These are phyloP conservation scores for Fusarium floridanum DNA, from an alignment of 2,329 filamentous ascomycete genomes.

Conservation along the genomic window DNA sequence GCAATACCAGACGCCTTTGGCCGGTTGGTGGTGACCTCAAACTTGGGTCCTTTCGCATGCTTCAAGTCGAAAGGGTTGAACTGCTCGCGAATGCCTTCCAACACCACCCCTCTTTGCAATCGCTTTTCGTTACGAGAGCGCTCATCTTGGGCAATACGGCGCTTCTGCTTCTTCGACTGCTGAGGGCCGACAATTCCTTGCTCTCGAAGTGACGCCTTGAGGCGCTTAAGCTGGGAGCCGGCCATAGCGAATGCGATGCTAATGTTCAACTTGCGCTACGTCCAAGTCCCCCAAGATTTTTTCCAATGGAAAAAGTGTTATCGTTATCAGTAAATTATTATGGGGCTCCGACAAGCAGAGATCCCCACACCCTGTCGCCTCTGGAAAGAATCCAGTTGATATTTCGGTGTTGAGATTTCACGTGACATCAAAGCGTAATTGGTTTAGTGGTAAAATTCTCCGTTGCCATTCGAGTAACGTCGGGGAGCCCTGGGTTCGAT, in stretches of 20 bases:
- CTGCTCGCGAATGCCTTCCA: slow-evolving; percentile 90
- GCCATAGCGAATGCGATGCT: slow-evolving; percentile 73
- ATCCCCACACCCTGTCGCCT: not conserved
- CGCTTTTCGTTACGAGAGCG: slow-evolving; percentile 78
- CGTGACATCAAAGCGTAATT: not conserved
- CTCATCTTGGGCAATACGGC: slow-evolving; percentile 76
- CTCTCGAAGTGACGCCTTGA: slow-evolving; percentile 90
- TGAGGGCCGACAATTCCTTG: slow-evolving; percentile 92
- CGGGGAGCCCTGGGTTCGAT: slow-evolving; percentile 24
- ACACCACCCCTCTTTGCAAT: slow-evolving; percentile 79
- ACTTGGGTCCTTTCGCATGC: slow-evolving; percentile 83
- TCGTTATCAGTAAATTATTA: slow-evolving; percentile 40
- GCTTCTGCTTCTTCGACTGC: slow-evolving; percentile 95
- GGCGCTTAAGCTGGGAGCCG: slow-evolving; percentile 94
- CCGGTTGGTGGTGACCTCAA: slow-evolving; percentile 81
- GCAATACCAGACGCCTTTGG: slow-evolving; percentile 64
- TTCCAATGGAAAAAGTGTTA: slow-evolving; percentile 45
- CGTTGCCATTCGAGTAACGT: slow-evolving; percentile 22
- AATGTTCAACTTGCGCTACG: slow-evolving; percentile 24
- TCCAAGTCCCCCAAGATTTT: slow-evolving; percentile 38
- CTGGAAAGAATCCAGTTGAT: not conserved
- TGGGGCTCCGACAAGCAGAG: slow-evolving; percentile 5
- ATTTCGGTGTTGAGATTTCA: fast-evolving
- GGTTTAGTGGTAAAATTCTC: slow-evolving; percentile 21
- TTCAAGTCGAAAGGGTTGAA: slow-evolving; percentile 99